These are phyloP conservation scores for Thermothelomyces thermophilus DNA, from an alignment of 2,329 filamentous ascomycete genomes.

Conservation along the genomic window DNA sequence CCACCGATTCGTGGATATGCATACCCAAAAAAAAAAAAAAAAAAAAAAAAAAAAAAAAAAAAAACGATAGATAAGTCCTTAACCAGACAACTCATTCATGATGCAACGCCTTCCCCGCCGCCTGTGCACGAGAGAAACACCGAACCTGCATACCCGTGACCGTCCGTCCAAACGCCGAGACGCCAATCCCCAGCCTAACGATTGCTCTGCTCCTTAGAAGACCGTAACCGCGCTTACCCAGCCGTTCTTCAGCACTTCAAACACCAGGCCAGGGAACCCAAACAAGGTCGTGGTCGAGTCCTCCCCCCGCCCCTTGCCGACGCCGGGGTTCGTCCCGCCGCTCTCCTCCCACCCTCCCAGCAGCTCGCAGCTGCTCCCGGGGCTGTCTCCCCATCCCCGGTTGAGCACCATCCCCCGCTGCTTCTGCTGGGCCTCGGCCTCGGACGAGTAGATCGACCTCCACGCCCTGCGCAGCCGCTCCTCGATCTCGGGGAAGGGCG, in stretches of 20 bases:
- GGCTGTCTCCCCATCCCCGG: slow-evolving; percentile 84
- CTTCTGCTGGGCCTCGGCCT: slow-evolving; percentile 43
- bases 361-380: slow-evolving; percentile 81
- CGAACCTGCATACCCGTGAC: not conserved
- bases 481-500: slow-evolving; percentile 68
- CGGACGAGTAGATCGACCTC: slow-evolving; percentile 57
- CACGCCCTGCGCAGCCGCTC: slow-evolving; percentile 61
- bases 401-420: slow-evolving; percentile 82
- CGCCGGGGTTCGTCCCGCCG: slow-evolving; percentile 41
- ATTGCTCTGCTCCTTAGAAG: slow-evolving; percentile 65
- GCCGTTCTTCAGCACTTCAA: slow-evolving; percentile 92
- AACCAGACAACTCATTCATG: too few relatives aligned
- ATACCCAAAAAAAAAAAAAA: too few relatives aligned
- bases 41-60: too few relatives aligned
- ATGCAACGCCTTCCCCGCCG: not conserved
- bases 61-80: too few relatives aligned
- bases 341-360: slow-evolving; percentile 82
- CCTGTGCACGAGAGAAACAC: not conserved
- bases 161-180: not conserved
- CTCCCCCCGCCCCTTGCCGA: slow-evolving; percentile 41
- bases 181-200: not conserved
- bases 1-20: too few relatives aligned
- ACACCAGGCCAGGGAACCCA: slow-evolving; percentile 88
- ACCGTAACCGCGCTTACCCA: slow-evolving; percentile 84
- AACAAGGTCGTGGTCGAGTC: slow-evolving; percentile 74